Percentiles rank a stretch among this genome's conserved stretches.
phyloP scores from a whole-genome alignment of 345 rosid genomes.

The Kandelia obovata region DNA sequence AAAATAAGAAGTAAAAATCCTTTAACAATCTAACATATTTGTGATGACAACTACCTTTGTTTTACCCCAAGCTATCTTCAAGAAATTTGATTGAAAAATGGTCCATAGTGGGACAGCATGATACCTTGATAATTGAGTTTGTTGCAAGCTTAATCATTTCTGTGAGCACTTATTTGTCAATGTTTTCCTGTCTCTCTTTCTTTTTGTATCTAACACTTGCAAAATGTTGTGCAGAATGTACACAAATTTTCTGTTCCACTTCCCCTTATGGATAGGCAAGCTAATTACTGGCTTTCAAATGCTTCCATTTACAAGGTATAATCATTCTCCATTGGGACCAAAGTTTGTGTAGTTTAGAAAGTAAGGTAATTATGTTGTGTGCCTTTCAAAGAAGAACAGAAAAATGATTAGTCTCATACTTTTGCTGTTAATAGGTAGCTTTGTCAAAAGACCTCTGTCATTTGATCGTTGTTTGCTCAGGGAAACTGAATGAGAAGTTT shows the following conservation, averaged over 20 bases:
- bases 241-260: conserved; percentile 55
- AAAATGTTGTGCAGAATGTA: conserved; percentile 56
- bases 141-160: background rate
- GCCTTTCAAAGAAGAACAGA: conserved; percentile 1
- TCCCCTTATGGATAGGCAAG: conserved; percentile 33
- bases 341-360: background rate
- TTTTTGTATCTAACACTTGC: conserved; percentile 20
- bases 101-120: background rate
- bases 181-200: conserved; percentile 8
- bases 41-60: background rate
- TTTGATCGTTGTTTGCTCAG: conserved; percentile 73
- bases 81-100: background rate
- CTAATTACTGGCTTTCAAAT: conserved; percentile 41
- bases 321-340: background rate
- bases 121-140: background rate
- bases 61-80: background rate
- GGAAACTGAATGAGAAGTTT: conserved; percentile 54
- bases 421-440: conserved; percentile 56
- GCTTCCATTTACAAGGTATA: conserved; percentile 67
- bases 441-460: conserved; percentile 85
- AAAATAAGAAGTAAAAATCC: background rate
- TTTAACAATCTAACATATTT: too few relatives aligned
- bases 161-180: background rate
- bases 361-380: background rate
- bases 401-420: conserved; percentile 15